Evolutionary conservation across 331 rosid genomes (phyloP), one percentile per base, ranked within the genome.

Genomic region (Quercus tomentella): DNA sequence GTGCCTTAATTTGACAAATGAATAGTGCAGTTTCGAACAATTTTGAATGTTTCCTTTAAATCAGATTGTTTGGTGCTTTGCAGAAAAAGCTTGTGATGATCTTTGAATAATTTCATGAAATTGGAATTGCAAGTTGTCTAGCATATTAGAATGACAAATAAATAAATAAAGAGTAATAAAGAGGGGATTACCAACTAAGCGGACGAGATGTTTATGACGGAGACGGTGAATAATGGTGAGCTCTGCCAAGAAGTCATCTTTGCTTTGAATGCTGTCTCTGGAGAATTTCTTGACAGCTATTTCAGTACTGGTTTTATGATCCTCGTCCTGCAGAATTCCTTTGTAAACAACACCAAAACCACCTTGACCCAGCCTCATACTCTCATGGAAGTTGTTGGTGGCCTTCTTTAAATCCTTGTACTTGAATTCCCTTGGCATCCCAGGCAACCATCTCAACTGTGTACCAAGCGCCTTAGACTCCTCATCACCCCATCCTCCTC

Each of bases 221-320:
- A 88, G 92, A 23, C 85, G 81, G 73, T 86, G 88, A 80, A 88
- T 88, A 7, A 88, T 88, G 70, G 89, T 86, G 68, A 86, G 88
- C 86, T 88, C 92, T 41, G 89, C 92, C 74, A 86, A 62, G 84
- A 88, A 88, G 77, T 88, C 87, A 15, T 79, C 85, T 73, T 73
- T 82, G 71, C 92, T 80, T 62, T 83, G 58, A 33, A 82, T 80
- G 72, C 77, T 80, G 35, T 88, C 89, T 57, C 85, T 72, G 12
- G 86, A 81, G 68, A 86, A 88, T 80, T 70, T 73, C 87, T 88
- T 88, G 58, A 88, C 89, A 4, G 92, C 84, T 30, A 86, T 33
- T 82, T 84, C 84, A 71, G 74, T 60, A 17, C 30, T 21, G 5
- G 43, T 28, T 2, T 70, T 72, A 10, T 21, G 23, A 63, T 79